A percentile compares a stretch with the other conserved stretches of the same genome.
phyloP scores from a whole-genome alignment of 176 grass and related monocot species.

The Eragrostis nindensis region DNA sequence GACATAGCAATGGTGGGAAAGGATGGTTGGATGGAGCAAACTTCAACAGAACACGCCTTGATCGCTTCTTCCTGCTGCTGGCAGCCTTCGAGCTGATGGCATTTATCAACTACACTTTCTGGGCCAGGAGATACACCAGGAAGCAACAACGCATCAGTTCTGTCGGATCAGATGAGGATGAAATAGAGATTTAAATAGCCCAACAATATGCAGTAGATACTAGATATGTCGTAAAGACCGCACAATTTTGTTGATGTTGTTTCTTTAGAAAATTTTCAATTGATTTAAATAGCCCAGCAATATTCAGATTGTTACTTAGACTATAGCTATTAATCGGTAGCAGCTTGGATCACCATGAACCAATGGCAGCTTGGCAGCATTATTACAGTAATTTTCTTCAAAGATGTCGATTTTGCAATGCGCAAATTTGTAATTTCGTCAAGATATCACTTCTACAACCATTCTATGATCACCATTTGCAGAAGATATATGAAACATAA shows the following conservation, averaged over 20 bases:
- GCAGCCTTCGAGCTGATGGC: constrained; percentile 41
- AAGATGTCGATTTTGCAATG: background rate
- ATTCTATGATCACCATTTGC: too few relatives aligned
- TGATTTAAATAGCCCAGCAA: too few relatives aligned
- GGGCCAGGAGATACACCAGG: constrained; percentile 46
- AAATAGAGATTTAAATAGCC: background rate
- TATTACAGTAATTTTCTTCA: background rate
- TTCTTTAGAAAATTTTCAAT: background rate
- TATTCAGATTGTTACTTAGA: too few relatives aligned
- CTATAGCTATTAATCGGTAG: background rate
- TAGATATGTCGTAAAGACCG: background rate
- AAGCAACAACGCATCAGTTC: constrained; percentile 16
- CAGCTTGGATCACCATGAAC: background rate
- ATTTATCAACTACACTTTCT: constrained; percentile 49
- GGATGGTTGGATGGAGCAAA: constrained; percentile 53
- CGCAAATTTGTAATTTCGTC: background rate
- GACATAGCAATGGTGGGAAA: background rate
- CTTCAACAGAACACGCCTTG: constrained; percentile 47
- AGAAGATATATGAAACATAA: too few relatives aligned
- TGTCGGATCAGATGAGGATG: background rate
- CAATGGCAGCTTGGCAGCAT: background rate
- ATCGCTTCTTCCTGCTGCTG: constrained; percentile 49
- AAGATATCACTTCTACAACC: background rate
- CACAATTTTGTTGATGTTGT: background rate
- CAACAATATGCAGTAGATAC: background rate